These are phyloP conservation scores for Cadophora gregata DNA, from an alignment of 2,329 filamentous ascomycete genomes.

Conservation along the genomic window DNA sequence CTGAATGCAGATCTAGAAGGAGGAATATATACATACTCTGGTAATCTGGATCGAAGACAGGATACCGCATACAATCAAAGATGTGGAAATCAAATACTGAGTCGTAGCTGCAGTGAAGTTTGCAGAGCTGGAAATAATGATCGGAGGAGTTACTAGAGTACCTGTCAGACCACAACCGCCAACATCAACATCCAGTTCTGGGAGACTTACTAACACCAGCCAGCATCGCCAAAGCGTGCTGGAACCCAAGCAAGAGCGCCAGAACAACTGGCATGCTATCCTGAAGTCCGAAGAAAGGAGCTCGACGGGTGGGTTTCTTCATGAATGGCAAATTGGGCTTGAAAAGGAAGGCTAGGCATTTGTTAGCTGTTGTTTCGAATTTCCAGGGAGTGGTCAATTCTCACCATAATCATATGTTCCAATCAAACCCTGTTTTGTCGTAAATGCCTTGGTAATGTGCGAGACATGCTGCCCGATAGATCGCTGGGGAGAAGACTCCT, in stretches of 20 bases:
- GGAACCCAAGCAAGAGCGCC: slow-evolving; percentile 76
- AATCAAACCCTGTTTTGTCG: slow-evolving; percentile 70
- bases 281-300: slow-evolving; percentile 85
- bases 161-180: slow-evolving; percentile 38
- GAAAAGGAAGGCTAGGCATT: slow-evolving; percentile 70
- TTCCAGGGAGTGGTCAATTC: slow-evolving; percentile 50
- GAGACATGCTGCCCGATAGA: slow-evolving; percentile 49
- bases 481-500: slow-evolving; percentile 48
- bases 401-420: slow-evolving; percentile 84
- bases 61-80: slow-evolving; percentile 76
- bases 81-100: slow-evolving; percentile 68
- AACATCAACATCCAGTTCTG: too few relatives aligned
- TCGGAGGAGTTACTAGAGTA: slow-evolving; percentile 79
- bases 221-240: slow-evolving; percentile 78
- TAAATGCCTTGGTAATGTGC: slow-evolving; percentile 52
- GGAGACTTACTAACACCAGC: slow-evolving; percentile 46
- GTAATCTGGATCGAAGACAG: slow-evolving; percentile 80
- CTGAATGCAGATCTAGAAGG: background rate
- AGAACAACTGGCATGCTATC: slow-evolving; percentile 78
- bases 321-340: slow-evolving; percentile 79
- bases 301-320: slow-evolving; percentile 60
- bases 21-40: slow-evolving; percentile 3
- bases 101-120: slow-evolving; percentile 63
- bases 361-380: slow-evolving; percentile 23
- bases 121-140: slow-evolving; percentile 67